A percentile compares a stretch with the other conserved stretches of the same genome.
Evolutionary conservation across 2,329 filamentous ascomycete genomes (phyloP).

Genomic region (Cordyceps militaris): DNA sequence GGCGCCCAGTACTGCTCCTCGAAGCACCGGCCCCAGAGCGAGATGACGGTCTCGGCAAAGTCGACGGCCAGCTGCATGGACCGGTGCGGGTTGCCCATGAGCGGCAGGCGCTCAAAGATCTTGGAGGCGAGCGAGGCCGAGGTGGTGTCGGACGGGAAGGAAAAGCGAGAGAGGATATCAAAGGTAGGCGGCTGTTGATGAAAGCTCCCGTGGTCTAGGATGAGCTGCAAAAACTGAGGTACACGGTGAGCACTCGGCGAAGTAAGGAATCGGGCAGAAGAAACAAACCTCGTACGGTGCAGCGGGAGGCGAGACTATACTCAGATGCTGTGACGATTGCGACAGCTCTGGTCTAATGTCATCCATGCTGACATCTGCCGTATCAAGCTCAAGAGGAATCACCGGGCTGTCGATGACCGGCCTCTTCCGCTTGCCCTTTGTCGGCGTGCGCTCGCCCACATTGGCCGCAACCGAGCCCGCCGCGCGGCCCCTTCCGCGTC

Average conservation of each 20-base stretch:
- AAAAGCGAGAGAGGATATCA: conserved; percentile 57
- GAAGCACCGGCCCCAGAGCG: conserved; percentile 62
- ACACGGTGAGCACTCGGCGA: conserved; percentile 18
- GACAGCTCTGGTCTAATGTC: conserved; percentile 21
- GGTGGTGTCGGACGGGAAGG: conserved; percentile 56
- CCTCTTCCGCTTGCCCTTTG: conserved; percentile 64
- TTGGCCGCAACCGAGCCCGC: conserved; percentile 36
- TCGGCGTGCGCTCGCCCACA: conserved; percentile 52
- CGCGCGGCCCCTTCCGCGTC: conserved; percentile 33
- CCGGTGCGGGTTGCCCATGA: conserved; percentile 42
- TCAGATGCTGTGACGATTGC: conserved; percentile 16
- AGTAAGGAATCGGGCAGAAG: not conserved
- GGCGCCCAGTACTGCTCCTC: conserved; percentile 57
- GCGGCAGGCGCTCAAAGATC: conserved; percentile 60
- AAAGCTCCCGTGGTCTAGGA: conserved; percentile 55
- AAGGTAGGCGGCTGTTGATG: conserved; percentile 55
- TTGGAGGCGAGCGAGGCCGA: conserved; percentile 58
- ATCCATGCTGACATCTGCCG: conserved; percentile 33
- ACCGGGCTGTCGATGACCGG: conserved; percentile 59
- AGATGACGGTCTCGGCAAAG: conserved; percentile 56
- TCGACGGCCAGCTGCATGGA: conserved; percentile 53
- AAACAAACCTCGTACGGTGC: conserved; percentile 39
- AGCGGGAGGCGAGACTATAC: conserved; percentile 20
- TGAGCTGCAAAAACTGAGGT: conserved; percentile 50
- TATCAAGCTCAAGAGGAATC: conserved; percentile 49